These are phyloP conservation scores for Liriodendron chinense DNA, from an alignment of 164 flowering plant species.

Conservation along the genomic window DNA sequence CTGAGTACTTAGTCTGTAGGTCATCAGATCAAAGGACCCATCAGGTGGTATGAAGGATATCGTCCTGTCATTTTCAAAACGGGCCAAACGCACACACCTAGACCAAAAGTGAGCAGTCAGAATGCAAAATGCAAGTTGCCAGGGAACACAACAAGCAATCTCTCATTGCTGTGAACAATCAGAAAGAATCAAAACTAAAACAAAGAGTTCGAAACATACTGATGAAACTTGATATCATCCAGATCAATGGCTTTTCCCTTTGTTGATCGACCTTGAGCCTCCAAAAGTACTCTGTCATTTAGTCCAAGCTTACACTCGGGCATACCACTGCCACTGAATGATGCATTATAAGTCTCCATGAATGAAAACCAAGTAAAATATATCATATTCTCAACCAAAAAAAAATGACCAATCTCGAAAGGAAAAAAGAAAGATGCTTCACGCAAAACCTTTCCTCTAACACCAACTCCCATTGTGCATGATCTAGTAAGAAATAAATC, in stretches of 20 bases:
- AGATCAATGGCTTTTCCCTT: constrained; percentile 98
- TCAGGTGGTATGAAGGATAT: constrained; percentile 98
- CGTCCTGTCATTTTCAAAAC: constrained; percentile 97
- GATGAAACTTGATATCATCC: constrained; percentile 98
- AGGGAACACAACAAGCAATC: background rate
- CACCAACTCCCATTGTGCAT: background rate
- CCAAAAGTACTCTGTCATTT: constrained; percentile 87
- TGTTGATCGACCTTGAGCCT: constrained; percentile 92
- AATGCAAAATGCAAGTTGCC: constrained; percentile 3
- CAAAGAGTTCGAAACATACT: constrained; percentile 45
- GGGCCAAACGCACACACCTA: constrained; percentile 98
- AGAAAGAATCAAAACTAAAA: background rate
- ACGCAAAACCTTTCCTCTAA: too few species aligned
- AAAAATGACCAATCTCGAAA: too few species aligned
- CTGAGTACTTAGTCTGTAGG: constrained; percentile 94
- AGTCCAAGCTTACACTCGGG: constrained; percentile 98
- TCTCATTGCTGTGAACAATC: background rate
- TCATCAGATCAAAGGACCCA: constrained; percentile 97
- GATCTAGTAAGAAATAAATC: background rate
- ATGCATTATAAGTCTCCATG: background rate
- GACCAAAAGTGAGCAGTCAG: constrained; percentile 13
- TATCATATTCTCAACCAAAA: too few species aligned
- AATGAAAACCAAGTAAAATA: too few species aligned
- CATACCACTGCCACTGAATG: constrained; percentile 82
- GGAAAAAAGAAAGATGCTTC: too few species aligned